A percentile compares a stretch with the other conserved stretches of the same genome.
phyloP scores from a whole-genome alignment of 1,139 yeast genomes.

The Yamadazyma kanchanaburiensis region DNA sequence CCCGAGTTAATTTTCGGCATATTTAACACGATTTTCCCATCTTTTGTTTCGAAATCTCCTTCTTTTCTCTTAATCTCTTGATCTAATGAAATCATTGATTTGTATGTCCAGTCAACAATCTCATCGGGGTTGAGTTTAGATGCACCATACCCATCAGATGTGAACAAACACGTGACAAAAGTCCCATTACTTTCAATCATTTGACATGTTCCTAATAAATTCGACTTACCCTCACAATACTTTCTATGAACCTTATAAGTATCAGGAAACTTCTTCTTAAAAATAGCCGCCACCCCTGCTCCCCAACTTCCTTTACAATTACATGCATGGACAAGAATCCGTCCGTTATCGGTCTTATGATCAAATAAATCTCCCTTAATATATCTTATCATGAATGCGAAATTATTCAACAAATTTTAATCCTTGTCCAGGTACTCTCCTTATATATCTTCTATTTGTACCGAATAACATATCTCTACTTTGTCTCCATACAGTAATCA shows the following conservation, averaged over 20 bases:
- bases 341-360: slow-evolving; percentile 32
- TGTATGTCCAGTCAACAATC: slow-evolving; percentile 47
- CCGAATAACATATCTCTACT: slow-evolving; percentile 40
- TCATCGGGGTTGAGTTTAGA: slow-evolving; percentile 23
- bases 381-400: slow-evolving; percentile 23
- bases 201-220: slow-evolving; percentile 53
- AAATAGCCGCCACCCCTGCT: slow-evolving; percentile 68
- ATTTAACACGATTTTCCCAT: slow-evolving; percentile 28
- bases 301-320: slow-evolving; percentile 84
- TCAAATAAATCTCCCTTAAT: slow-evolving; percentile 59
- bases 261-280: slow-evolving; percentile 48
- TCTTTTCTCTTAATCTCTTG: slow-evolving; percentile 26
- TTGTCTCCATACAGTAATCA: slow-evolving; percentile 37
- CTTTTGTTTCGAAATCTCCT: slow-evolving; percentile 11
- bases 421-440: slow-evolving; percentile 47
- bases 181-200: slow-evolving; percentile 35
- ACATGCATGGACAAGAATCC: slow-evolving; percentile 73
- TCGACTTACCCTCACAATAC: slow-evolving; percentile 38
- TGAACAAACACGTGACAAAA: slow-evolving; percentile 63
- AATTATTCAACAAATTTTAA: slow-evolving; percentile 8
- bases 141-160: slow-evolving; percentile 48
- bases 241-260: slow-evolving; percentile 46
- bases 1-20: slow-evolving; percentile 86
- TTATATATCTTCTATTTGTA: slow-evolving; percentile 31
- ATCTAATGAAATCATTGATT: slow-evolving; percentile 45